Evolutionary conservation across 1,284 basidiomycete genomes (phyloP), one percentile per base, ranked within the genome.

Genomic region (Naganishia sp.): DNA sequence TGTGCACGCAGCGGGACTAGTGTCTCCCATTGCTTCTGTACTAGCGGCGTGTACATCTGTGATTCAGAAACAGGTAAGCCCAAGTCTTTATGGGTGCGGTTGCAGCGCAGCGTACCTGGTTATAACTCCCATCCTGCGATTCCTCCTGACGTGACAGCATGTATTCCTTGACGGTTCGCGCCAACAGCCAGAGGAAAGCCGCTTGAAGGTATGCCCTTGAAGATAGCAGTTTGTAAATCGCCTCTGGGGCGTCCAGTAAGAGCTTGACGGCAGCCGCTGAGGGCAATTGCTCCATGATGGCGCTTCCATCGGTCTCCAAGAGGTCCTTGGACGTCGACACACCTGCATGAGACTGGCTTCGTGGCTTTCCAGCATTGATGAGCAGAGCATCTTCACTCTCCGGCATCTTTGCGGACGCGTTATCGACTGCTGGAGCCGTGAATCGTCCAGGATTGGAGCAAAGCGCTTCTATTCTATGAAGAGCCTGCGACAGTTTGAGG

Each of bases 1-100:
- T 94, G 91, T 1, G 86, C 81, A 43, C 90, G 87, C 74, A 94
- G 91, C 68, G 89, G 90, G 1, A 87, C 84, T 15, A 95, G 85
- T 0, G 84, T 83, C 67, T 94, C 92, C 92, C 92, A 95, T 76
- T 95, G 92, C 46, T 90, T 87, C 71, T 91, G 88, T 6, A 91
- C 85, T 3, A 95, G 81, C 18, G 91, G 90, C 69, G 92, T 53
- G 55, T 79, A 79, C 1, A 75, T 67, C 77, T 78, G 63, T 5
- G 6, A 6, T 21, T 23, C n/a, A 28, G 52, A 46, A 61, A 49
- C 32, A 43, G 13, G 51, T 57, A 3, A 35, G 49, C 23, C 18
- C 31, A 28, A 9, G 23, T 47, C n/a, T 15, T 6, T 23, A 1
- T 1, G 6, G 3, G 9, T 10, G 35, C 11, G 55, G 31, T 31